Conservation (phyloP, 345 rosid species). For the Rubroshorea leprosula region DNA sequence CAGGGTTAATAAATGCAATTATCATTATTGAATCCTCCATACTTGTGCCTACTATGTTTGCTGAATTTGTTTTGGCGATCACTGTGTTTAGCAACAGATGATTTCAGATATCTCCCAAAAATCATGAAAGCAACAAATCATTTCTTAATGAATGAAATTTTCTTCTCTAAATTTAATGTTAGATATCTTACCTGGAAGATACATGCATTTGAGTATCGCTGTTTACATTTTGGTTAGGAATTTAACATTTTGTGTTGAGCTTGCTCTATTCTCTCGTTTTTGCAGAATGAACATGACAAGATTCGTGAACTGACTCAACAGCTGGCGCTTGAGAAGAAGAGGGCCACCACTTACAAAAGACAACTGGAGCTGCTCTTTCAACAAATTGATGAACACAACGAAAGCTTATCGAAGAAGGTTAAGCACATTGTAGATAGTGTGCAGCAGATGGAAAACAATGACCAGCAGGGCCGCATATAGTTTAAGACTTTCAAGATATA, state of each 20-base stretch:
- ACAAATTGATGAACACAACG: conserved; percentile 78
- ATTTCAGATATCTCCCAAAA: no score
- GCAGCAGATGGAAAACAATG: neutral
- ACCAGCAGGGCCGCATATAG: neutral
- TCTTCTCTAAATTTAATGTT: neutral
- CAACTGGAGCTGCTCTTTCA: conserved; percentile 76
- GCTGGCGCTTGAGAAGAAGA: conserved; percentile 78
- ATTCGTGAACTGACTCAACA: conserved; percentile 84
- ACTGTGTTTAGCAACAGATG: no score
- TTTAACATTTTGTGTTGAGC: neutral
- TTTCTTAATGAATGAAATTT: neutral
- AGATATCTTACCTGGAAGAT: no score
- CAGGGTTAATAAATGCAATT: neutral
- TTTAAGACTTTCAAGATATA: neutral
- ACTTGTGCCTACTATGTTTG: neutral
- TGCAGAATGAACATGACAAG: conserved; percentile 80
- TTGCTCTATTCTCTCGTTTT: conserved; percentile 1
- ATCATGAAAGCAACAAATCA: no score
- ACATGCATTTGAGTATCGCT: neutral
- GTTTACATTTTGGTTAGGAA: no score
- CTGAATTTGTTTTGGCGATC: no score
- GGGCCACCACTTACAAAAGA: conserved; percentile 70
- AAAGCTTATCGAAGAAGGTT: conserved; percentile 69
- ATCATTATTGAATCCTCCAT: neutral
- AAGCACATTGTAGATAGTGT: conserved; percentile 69